Conservation (phyloP, 257 asterid genomes). For the Solanum phureja region DNA sequence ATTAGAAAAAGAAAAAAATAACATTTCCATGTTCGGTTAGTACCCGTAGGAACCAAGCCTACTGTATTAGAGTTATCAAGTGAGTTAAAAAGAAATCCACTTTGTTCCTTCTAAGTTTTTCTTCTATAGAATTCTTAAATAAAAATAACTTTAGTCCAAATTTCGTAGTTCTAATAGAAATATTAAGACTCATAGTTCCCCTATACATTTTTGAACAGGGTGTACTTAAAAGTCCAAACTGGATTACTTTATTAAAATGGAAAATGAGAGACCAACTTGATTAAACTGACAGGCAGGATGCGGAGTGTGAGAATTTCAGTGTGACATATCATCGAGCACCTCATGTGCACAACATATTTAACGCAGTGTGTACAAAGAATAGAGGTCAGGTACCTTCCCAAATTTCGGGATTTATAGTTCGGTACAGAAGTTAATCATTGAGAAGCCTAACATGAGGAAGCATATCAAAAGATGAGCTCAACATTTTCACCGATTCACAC, state of each 20-base stretch:
- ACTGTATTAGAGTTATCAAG: too few relatives aligned
- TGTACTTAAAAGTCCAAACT: not conserved
- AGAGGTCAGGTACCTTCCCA: not conserved
- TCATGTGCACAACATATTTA: not conserved
- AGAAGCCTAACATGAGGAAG: not conserved
- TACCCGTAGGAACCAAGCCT: too few relatives aligned
- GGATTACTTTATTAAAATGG: not conserved
- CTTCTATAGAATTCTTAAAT: not conserved
- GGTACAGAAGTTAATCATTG: not conserved
- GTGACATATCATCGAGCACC: not conserved
- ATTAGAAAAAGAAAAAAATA: too few relatives aligned
- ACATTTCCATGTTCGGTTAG: too few relatives aligned
- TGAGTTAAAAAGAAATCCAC: too few relatives aligned
- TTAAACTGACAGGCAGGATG: too few relatives aligned
- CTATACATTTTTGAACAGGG: not conserved
- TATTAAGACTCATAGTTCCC: not conserved
- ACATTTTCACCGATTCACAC: not conserved
- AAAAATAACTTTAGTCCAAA: too few relatives aligned
- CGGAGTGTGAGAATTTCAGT: not conserved
- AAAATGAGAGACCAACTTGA: not conserved
- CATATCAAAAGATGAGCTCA: not conserved
- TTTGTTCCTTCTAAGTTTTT: not conserved
- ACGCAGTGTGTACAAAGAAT: not conserved
- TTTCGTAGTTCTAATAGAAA: not conserved
- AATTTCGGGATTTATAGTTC: not conserved